phyloP scores from a whole-genome alignment of 768 basidiomycete species.

The Hygrocybe coccinea region DNA sequence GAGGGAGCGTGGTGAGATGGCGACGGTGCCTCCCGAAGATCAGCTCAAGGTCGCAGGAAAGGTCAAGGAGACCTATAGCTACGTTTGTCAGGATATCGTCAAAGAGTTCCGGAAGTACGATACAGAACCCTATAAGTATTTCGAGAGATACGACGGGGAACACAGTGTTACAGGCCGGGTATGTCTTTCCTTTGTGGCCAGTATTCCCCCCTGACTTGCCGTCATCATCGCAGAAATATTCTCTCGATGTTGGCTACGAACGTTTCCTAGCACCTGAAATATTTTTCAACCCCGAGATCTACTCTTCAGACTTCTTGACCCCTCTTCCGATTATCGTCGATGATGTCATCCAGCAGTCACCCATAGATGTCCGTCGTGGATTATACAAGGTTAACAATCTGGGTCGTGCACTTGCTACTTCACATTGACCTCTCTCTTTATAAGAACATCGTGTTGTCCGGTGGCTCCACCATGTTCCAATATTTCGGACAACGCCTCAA shows the following conservation, averaged over 20 bases:
- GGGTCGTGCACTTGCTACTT: background rate
- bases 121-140: constrained; percentile 89
- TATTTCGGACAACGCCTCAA: constrained; percentile 97
- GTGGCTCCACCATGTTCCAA: constrained; percentile 99
- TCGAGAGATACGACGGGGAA: constrained; percentile 90
- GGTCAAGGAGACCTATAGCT: constrained; percentile 97
- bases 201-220: constrained; percentile 5
- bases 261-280: constrained; percentile 99
- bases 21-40: constrained; percentile 89
- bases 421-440: background rate
- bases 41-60: constrained; percentile 86
- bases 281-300: constrained; percentile 99
- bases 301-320: constrained; percentile 94
- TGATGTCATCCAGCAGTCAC: constrained; percentile 89
- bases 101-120: constrained; percentile 99
- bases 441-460: constrained; percentile 94
- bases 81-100: constrained; percentile 98
- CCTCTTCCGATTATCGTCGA: constrained; percentile 96
- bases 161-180: constrained; percentile 90
- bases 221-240: constrained; percentile 66
- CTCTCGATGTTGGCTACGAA: constrained; percentile 93
- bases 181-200: constrained; percentile 20
- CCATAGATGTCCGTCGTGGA: constrained; percentile 95
- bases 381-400: constrained; percentile 72
- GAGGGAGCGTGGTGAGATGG: constrained; percentile 91